A percentile compares a stretch with the other conserved stretches of the same genome.
These are phyloP conservation scores for Cucumis variabilis DNA, from an alignment of 331 rosid genomes.

Conservation along the genomic window DNA sequence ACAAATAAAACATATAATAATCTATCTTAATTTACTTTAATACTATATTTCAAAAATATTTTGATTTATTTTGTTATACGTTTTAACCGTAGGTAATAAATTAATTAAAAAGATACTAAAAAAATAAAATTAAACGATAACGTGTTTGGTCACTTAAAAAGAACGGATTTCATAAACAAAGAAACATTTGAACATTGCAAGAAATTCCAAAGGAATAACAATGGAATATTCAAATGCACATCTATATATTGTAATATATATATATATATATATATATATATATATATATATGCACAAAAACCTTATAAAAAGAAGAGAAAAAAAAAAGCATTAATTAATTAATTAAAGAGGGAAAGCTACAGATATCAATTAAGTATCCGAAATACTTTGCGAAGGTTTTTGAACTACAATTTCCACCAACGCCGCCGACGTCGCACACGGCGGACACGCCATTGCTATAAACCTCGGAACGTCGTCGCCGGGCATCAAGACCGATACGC, in stretches of 20 bases:
- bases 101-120: not conserved
- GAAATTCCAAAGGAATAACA: not conserved
- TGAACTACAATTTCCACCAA: not conserved
- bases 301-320: not conserved
- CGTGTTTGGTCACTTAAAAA: not conserved
- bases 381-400: not conserved
- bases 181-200: not conserved
- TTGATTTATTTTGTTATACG: too few relatives aligned
- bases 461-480: conserved; percentile 69
- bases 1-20: too few relatives aligned
- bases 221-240: not conserved
- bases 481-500: conserved; percentile 73
- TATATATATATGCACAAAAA: not conserved
- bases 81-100: too few relatives aligned
- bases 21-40: too few relatives aligned
- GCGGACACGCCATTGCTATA: conserved; percentile 61
- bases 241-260: not conserved
- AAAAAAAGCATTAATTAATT: not conserved
- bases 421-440: conserved; percentile 5
- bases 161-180: not conserved
- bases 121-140: not conserved
- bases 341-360: not conserved
- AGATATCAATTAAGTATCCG: not conserved
- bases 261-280: too few relatives aligned
- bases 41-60: too few relatives aligned